Evolutionary conservation across 169 alveolate genomes (phyloP), one percentile per base, ranked within the genome.

Genomic region (Eimeria falciformis): DNA sequence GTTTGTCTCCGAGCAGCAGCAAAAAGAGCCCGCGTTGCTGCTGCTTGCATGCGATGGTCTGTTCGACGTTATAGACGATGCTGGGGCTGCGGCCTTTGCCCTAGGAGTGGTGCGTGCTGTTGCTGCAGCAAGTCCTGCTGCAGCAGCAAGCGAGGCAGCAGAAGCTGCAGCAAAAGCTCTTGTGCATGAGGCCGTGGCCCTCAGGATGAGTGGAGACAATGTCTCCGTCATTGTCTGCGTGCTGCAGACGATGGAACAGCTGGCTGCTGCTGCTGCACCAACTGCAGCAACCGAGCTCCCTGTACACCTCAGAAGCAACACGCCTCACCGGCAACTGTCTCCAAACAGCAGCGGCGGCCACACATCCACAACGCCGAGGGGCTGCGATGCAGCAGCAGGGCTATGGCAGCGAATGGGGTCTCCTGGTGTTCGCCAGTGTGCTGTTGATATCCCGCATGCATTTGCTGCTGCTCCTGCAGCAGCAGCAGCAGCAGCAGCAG

Each of bases 1-100:
- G 46, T 40, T 68, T 5, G 79, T 25, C 18, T 11, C 37, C 50
- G 37, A n/a, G 79, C 79, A 68, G 79, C 79, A 68, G 79, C 79
- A 68, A n/a, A 40, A 11, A 46, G 81, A 27, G n/a, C 91, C 91
- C 23, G 91, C 53, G 56, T 37, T 66, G 91, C 91, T 84, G 33
- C 12, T 84, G 23, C 69, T 84, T 47, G 91, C 83, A 18, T 84
- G 91, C 25, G 91, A 84, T 33, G 91, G 91, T 5, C 53, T 84
- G 25, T 84, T 84, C 68, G 91, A 84, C 23, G 91, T 84, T 2
- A 58, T 73, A 21, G 50, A 53, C 0, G 91, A 84, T 50, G 27
- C n/a, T 21, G 66, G 50, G 0, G 91, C 73, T 25, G 82, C 83
- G 2, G 53, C 45, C 27, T 53, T 84, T 4, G 65, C 83, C 17